A percentile compares a stretch with the other conserved stretches of the same genome.
Conservation (phyloP, 768 basidiomycete genomes). For the Russula compacta region DNA sequence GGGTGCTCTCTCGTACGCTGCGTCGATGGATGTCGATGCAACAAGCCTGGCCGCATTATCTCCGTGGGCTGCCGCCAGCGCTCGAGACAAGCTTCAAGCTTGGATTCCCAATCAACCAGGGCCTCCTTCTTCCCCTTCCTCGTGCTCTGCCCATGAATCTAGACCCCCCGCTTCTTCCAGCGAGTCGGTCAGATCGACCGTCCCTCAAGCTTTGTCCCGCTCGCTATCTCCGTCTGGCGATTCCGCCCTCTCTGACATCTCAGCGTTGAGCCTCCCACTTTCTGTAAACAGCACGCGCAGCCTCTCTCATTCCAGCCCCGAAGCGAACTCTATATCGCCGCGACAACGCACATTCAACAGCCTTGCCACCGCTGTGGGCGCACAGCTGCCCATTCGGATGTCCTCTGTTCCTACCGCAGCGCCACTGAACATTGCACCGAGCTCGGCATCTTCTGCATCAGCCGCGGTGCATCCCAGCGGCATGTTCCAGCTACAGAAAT, state of each 20-base stretch:
- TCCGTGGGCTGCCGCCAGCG: conserved; percentile 1
- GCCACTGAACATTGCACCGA: background rate
- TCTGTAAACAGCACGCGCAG: background rate
- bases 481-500: background rate
- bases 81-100: conserved; percentile 4
- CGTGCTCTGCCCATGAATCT: conserved; percentile 3
- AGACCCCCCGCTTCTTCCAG: background rate
- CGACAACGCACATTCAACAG: background rate
- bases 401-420: background rate
- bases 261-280: background rate
- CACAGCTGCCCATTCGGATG: background rate
- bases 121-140: conserved; percentile 13
- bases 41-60: background rate
- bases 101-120: conserved; percentile 12
- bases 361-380: background rate
- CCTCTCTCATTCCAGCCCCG: conserved; percentile 5
- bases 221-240: conserved; percentile 16
- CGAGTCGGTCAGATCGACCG: background rate
- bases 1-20: background rate
- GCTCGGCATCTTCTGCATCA: background rate
- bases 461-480: background rate
- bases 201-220: conserved; percentile 10
- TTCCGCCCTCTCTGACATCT: conserved; percentile 3
- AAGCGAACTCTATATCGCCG: background rate
- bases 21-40: conserved; percentile 3